Evolutionary conservation across 139 green algal genomes (phyloP).

Genomic region (Micractinium conductrix): DNA sequence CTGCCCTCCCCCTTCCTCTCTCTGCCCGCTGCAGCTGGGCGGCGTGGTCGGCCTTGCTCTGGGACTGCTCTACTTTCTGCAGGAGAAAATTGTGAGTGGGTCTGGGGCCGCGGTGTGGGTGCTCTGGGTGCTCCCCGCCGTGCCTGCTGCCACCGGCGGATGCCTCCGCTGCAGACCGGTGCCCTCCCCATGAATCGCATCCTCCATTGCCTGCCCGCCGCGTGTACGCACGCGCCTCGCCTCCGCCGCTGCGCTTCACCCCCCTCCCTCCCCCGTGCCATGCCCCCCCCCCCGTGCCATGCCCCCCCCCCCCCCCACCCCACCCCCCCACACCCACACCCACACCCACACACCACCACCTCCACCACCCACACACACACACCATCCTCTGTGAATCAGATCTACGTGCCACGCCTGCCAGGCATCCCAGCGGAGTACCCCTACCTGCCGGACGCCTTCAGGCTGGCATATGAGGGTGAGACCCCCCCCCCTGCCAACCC

Average conservation of each 20-base stretch:
- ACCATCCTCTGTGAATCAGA: too few relatives aligned
- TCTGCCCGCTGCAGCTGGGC: slow-evolving; percentile 52
- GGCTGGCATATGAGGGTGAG: slow-evolving; percentile 68
- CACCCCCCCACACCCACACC: background rate
- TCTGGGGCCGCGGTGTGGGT: background rate
- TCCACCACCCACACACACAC: background rate
- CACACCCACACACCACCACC: background rate
- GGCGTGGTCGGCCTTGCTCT: slow-evolving; percentile 61
- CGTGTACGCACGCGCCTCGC: too few relatives aligned
- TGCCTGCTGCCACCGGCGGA: too few relatives aligned
- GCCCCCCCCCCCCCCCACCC: too few relatives aligned
- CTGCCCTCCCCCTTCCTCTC: background rate
- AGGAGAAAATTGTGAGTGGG: slow-evolving; percentile 79
- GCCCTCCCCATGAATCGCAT: too few relatives aligned
- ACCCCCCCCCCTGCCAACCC: background rate
- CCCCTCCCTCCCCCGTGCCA: too few relatives aligned
- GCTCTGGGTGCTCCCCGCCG: too few relatives aligned
- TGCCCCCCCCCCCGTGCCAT: too few relatives aligned
- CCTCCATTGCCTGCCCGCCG: too few relatives aligned
- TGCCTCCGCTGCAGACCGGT: too few relatives aligned
- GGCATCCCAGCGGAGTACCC: slow-evolving; percentile 68
- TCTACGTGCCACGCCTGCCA: slow-evolving; percentile 80
- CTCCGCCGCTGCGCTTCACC: too few relatives aligned
- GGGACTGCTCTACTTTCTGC: slow-evolving; percentile 73
- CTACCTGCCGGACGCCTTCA: slow-evolving; percentile 62